Evolutionary conservation across 2,329 filamentous ascomycete species (phyloP).

Genomic region (Lecanicillium sp.): DNA sequence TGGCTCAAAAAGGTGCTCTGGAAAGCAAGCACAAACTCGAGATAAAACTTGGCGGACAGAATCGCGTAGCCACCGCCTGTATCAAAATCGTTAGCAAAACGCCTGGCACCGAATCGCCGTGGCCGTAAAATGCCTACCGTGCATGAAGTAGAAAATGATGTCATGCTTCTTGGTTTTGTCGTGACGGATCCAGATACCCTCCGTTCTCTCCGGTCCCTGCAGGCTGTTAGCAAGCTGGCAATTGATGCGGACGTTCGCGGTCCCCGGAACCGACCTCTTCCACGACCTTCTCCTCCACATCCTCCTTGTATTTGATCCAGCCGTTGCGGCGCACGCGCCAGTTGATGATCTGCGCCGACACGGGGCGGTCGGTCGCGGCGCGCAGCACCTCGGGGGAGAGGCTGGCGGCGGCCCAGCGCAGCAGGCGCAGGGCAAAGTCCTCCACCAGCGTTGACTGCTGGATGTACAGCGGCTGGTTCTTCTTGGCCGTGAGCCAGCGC

Average conservation of each 20-base stretch:
- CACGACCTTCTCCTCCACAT: conserved; percentile 5
- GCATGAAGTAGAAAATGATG: conserved; percentile 74
- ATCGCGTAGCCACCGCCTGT: conserved; percentile 75
- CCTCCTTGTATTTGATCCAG: background rate
- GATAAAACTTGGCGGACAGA: conserved; percentile 77
- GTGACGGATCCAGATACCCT: conserved; percentile 64
- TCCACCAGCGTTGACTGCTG: conserved; percentile 7
- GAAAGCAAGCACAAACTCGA: conserved; percentile 75
- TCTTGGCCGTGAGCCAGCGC: conserved; percentile 9
- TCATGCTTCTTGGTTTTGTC: conserved; percentile 59
- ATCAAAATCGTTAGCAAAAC: background rate
- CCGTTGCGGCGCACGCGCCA: conserved; percentile 10
- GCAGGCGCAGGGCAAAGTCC: conserved; percentile 4
- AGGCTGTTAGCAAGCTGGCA: conserved; percentile 10
- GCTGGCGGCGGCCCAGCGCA: background rate
- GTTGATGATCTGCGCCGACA: conserved; percentile 3
- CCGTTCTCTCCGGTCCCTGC: conserved; percentile 36
- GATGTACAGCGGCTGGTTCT: conserved; percentile 2
- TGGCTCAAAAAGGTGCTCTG: conserved; percentile 55
- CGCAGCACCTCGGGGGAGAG: conserved; percentile 1
- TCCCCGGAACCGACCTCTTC: conserved; percentile 1
- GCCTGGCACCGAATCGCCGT: background rate
- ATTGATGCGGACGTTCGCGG: background rate
- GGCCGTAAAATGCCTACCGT: conserved; percentile 49
- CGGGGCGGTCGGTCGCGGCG: background rate